Evolutionary conservation across 345 rosid genomes (phyloP).

Genomic region (Camelina laxa): DNA sequence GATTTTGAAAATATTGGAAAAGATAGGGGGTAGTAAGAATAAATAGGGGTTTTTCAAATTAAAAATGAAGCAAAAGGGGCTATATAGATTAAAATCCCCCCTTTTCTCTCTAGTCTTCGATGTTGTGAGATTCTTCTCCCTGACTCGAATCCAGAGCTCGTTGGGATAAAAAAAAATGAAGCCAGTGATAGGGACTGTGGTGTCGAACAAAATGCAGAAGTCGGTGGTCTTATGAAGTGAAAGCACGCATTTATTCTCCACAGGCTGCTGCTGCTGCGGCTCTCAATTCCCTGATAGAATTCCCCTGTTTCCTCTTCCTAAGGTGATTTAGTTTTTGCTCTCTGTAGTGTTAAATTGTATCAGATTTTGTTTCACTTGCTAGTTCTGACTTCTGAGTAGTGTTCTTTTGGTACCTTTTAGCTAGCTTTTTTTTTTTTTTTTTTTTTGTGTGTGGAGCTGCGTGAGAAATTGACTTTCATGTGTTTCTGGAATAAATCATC

Average conservation of each 20-base stretch:
- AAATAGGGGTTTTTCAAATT: too few relatives aligned
- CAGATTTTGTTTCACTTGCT: neutral
- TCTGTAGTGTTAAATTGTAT: neutral
- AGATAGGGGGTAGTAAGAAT: too few relatives aligned
- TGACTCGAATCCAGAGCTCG: too few relatives aligned
- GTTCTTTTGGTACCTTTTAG: neutral
- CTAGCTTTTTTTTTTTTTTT: too few relatives aligned
- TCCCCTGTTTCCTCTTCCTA: neutral
- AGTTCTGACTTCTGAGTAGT: neutral
- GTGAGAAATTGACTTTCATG: neutral
- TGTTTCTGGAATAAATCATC: too few relatives aligned
- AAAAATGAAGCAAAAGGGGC: too few relatives aligned
- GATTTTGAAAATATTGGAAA: too few relatives aligned
- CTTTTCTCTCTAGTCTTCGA: too few relatives aligned
- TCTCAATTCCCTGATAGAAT: neutral
- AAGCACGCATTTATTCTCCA: neutral
- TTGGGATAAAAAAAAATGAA: conserved; percentile 34
- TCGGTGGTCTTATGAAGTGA: too few relatives aligned
- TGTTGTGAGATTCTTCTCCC: too few relatives aligned
- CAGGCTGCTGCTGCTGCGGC: neutral
- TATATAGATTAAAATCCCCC: too few relatives aligned
- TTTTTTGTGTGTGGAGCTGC: too few relatives aligned
- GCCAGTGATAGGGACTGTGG: conserved; percentile 47
- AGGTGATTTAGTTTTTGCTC: neutral
- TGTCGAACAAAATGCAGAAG: conserved; percentile 51